Base-by-base conservation (phyloP, 495 filamentous ascomycete genomes). In the Staphylotrichum longicolle region DNA sequence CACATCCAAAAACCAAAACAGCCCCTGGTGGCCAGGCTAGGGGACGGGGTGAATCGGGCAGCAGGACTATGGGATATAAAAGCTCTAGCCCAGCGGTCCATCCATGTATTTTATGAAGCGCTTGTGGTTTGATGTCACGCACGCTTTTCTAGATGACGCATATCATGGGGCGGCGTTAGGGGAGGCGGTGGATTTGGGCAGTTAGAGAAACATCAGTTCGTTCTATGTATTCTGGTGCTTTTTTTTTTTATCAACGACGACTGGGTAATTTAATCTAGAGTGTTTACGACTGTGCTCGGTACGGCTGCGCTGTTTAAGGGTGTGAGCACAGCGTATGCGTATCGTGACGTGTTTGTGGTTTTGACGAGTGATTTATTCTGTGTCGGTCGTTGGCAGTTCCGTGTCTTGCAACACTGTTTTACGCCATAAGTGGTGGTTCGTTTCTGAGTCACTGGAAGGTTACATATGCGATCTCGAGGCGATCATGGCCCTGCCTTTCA, bases 41-140 rank as follows among this genome's bases (percentile, higher is more conserved):
- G 20, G 14, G 8, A 45, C 12, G 10, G 42, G 12, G 12, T n/a
- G 14, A 45, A 10, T 11, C 5, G 20, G 20, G 20, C 20, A 27
- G 20, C 20, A 27, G 9, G 35, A n/a, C 50, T 39, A 15, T 42
- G 52, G 37, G 52, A 54, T 41, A n/a, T 54, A 9, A 40, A 37
- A 37, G 7, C 7, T 14, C 27, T 11, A n/a, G 30, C 32, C 39
- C 37, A 10, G 39, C 8, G 9, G 52, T 33, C 20, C 20, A 10
- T 39, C 52, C n/a, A 42, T 54, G 52, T 54, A 54, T 42, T 42
- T 54, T 54, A 54, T 8, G 37, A 42, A 12, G 52, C 52, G 52
- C 37, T 34, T 27, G 9, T 32, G 52, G 5, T 2, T 53, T 53
- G 33, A 11, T 4, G 4, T 15, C n/a, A 2, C 14, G 50, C 32